Conservation (phyloP, 192 early-diverging fungal species). For the Coemansia sp. region DNA sequence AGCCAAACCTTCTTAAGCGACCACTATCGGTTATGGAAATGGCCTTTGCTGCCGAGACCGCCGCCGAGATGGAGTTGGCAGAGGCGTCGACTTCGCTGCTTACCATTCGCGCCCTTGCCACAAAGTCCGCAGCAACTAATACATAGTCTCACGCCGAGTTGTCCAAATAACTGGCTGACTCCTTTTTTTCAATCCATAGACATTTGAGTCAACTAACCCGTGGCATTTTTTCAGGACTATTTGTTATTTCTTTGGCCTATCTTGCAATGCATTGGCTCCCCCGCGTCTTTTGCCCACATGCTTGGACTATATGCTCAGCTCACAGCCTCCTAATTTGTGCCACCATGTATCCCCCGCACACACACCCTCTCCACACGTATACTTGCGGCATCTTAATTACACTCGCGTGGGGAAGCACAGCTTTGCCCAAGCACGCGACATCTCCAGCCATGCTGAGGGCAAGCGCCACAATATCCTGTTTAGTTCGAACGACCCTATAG, state of each 20-base stretch:
- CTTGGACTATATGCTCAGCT: background rate
- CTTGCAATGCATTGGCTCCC: background rate
- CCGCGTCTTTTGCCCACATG: background rate
- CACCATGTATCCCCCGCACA: background rate
- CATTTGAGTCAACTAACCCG: too few species aligned
- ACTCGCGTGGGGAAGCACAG: background rate
- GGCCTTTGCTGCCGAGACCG: slow-evolving; percentile 26
- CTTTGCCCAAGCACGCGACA: background rate
- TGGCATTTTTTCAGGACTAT: background rate
- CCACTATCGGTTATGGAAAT: slow-evolving; percentile 16
- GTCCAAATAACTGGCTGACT: too few species aligned
- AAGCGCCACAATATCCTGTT: background rate
- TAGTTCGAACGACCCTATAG: background rate
- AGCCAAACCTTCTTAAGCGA: background rate
- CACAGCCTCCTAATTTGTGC: background rate
- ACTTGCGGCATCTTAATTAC: too few species aligned
- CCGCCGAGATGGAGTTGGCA: slow-evolving; percentile 30
- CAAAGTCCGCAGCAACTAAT: too few species aligned
- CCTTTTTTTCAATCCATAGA: too few species aligned
- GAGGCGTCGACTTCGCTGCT: slow-evolving; percentile 19
- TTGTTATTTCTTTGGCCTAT: background rate
- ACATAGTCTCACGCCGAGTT: too few species aligned
- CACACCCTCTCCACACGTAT: background rate
- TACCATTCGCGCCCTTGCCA: slow-evolving; percentile 1
- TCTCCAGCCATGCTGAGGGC: too few species aligned